Base-by-base conservation (phyloP, 257 asterid species). In the Nicotiana otophora region DNA sequence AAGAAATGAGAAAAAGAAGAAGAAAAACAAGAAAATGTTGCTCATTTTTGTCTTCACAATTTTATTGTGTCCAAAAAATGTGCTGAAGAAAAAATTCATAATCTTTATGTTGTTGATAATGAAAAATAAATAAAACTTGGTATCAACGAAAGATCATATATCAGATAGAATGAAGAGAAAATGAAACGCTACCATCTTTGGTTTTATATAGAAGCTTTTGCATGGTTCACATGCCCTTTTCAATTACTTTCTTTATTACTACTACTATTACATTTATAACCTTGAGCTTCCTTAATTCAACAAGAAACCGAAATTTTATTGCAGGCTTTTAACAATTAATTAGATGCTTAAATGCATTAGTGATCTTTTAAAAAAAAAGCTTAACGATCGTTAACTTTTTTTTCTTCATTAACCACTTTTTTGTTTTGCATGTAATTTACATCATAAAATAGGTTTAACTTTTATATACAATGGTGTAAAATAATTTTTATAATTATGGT, bases 141-240 rank as follows among this genome's bases (percentile, higher is more conserved):
- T 86, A 16, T 10, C 36, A 83, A 90, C 51, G 80, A 75, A 0
- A 51, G 80, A 15, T 75, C 10, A n/a, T 39, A 4, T 74, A 89
- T 86, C 61, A 81, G 82, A 65, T 66, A 87, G 92, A 85, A 81
- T 90, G 83, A 85, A 78, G 77, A 82, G 90, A 89, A 84, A 86
- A 89, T 85, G 93, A 87, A 80, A 75, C 80, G 83, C 88, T 87
- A 88, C 63, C 80, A 74, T 82, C 85, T 85, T 69, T 84, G 84
- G 81, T 63, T 86, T 77, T 61, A 51, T 78, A 39, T 9, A 82
- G 10, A 62, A 68, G 86, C 79, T n/a, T 36, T 66, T 83, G 87
- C 92, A 87, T 85, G 89, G 90, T 86, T 87, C 84, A 72, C 84
- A 76, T 85, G 87, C 87, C 91, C 86, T 82, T 87, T 86, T 89